These are phyloP conservation scores for Triglochin maritima DNA, from an alignment of 106 monocot species.

Conservation along the genomic window DNA sequence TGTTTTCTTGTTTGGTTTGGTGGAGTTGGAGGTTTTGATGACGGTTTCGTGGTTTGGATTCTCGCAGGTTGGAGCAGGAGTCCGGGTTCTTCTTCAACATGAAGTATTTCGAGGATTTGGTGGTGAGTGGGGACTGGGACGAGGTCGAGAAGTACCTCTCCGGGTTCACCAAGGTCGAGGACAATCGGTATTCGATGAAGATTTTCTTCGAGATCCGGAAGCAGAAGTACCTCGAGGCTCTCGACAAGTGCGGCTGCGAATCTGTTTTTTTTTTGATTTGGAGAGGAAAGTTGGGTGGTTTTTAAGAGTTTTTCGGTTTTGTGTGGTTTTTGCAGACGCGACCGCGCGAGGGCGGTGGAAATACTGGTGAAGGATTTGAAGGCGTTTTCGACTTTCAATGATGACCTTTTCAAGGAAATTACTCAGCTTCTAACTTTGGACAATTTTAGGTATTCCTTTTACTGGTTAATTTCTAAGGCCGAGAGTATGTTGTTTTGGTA, in stretches of 20 bases:
- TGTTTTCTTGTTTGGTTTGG: slow-evolving; percentile 1
- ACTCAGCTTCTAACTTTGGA: slow-evolving; percentile 42
- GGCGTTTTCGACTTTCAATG: slow-evolving; percentile 34
- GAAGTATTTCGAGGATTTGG: slow-evolving; percentile 51
- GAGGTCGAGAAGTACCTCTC: slow-evolving; percentile 31
- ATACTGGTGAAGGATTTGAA: slow-evolving; percentile 45
- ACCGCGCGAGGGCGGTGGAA: slow-evolving; percentile 34
- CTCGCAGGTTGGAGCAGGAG: slow-evolving; percentile 48
- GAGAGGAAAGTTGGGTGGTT: neutral
- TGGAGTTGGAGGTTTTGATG: neutral
- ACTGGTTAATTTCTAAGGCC: neutral
- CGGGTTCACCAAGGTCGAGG: slow-evolving; percentile 23
- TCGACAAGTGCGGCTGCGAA: slow-evolving; percentile 9
- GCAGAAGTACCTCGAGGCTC: slow-evolving; percentile 24
- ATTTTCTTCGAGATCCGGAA: slow-evolving; percentile 26
- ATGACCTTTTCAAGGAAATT: slow-evolving; percentile 47
- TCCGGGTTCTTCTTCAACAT: slow-evolving; percentile 54
- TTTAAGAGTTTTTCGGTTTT: neutral
- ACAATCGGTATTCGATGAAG: slow-evolving; percentile 24
- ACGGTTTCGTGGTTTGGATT: neutral
- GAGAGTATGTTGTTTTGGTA: neutral
- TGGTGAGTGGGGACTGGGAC: slow-evolving; percentile 39
- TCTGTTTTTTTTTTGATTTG: neutral
- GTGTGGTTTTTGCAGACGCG: slow-evolving; percentile 14
- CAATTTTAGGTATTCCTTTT: slow-evolving; percentile 63